phyloP scores from a whole-genome alignment of 805 yeast species.

The Komagataella ulmi region DNA sequence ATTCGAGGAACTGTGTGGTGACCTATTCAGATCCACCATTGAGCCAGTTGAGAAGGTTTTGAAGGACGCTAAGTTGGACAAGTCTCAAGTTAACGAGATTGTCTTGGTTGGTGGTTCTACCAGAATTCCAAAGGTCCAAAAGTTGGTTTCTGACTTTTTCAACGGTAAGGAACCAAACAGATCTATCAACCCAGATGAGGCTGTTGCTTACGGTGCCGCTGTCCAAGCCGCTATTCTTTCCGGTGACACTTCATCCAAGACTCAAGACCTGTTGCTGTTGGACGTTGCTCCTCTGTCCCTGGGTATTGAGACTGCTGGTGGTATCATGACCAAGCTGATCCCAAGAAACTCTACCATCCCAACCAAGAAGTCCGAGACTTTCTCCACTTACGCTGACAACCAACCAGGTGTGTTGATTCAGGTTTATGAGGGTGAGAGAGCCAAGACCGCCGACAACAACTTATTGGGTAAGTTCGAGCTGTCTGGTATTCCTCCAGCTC shows the following conservation, averaged over 20 bases:
- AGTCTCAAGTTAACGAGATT: constrained; percentile 82
- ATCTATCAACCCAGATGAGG: constrained; percentile 97
- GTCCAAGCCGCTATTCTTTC: constrained; percentile 95
- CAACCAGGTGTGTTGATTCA: constrained; percentile 99
- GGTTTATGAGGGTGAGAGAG: constrained; percentile 99
- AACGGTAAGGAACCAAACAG: constrained; percentile 95
- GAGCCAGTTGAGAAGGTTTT: constrained; percentile 89
- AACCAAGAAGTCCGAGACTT: constrained; percentile 96
- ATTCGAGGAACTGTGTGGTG: constrained; percentile 92
- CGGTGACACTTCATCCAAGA: constrained; percentile 86
- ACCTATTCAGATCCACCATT: constrained; percentile 84
- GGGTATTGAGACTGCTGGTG: constrained; percentile 99
- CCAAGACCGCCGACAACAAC: constrained; percentile 95
- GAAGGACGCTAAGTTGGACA: constrained; percentile 80
- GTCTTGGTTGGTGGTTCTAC: constrained; percentile 98
- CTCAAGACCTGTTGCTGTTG: constrained; percentile 88
- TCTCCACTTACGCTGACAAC: constrained; percentile 97
- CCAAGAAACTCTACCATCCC: constrained; percentile 99
- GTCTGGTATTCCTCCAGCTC: constrained; percentile 95
- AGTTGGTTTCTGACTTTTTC: constrained; percentile 90
- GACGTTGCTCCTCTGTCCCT: constrained; percentile 97
- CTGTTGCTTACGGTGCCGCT: constrained; percentile 98
- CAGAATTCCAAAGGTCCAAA: constrained; percentile 95
- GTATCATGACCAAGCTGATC: constrained; percentile 95
- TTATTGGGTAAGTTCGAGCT: constrained; percentile 97